Evolutionary conservation across 306 rosid genomes (phyloP).

Genomic region (Coriaria nepalensis): DNA sequence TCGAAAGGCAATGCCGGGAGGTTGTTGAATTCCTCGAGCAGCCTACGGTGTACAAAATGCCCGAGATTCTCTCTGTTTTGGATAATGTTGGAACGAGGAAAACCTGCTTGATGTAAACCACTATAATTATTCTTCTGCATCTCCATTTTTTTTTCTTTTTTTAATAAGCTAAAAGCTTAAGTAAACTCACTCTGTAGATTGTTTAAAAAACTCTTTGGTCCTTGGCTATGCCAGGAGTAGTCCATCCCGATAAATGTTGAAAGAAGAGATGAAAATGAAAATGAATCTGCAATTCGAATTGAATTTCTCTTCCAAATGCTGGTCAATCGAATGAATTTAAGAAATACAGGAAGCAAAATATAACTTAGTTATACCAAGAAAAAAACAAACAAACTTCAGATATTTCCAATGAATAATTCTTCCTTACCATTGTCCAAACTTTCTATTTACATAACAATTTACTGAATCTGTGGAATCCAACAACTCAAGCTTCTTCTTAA

Average conservation of each 20-base stretch:
- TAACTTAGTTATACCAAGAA: too few species aligned
- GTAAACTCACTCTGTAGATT: constrained; percentile 37
- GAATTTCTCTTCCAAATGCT: constrained; percentile 49
- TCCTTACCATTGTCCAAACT: constrained; percentile 54
- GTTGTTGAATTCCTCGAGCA: constrained; percentile 56
- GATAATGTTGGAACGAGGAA: constrained; percentile 16
- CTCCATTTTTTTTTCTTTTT: too few species aligned
- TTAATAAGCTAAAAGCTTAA: background rate
- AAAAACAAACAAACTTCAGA: background rate
- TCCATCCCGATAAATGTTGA: constrained; percentile 36
- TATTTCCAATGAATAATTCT: background rate
- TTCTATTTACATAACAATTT: constrained; percentile 39
- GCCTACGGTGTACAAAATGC: constrained; percentile 39
- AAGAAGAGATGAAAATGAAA: constrained; percentile 18
- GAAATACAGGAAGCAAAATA: constrained; percentile 6
- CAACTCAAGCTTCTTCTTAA: constrained; percentile 42
- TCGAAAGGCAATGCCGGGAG: constrained; percentile 49
- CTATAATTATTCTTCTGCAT: constrained; percentile 8
- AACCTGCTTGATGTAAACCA: constrained; percentile 27
- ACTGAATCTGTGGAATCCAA: constrained; percentile 36
- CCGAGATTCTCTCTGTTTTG: constrained; percentile 14
- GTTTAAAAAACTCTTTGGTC: constrained; percentile 17
- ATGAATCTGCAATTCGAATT: constrained; percentile 18
- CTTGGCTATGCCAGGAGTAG: constrained; percentile 13
- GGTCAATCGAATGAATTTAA: constrained; percentile 24